A percentile compares a stretch with the other conserved stretches of the same genome.
Conservation (phyloP, 495 filamentous ascomycete species). For the Trichoderma orchidacearum region DNA sequence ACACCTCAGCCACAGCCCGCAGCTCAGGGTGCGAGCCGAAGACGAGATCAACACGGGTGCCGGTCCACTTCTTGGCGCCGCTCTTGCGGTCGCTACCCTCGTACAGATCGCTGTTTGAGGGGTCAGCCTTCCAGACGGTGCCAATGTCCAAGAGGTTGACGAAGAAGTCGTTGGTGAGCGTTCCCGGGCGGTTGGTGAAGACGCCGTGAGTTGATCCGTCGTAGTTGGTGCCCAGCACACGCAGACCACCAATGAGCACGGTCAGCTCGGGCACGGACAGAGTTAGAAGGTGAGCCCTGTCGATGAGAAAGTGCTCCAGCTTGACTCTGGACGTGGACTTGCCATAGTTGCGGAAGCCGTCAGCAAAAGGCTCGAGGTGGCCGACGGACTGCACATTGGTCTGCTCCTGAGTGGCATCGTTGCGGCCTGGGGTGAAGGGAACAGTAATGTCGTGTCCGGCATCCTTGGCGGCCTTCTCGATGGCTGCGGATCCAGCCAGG, state of each 20-base stretch:
- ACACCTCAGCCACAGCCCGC: conserved; percentile 54
- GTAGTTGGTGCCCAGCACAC: conserved; percentile 50
- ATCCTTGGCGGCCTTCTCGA: conserved; percentile 50
- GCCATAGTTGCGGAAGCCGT: conserved; percentile 68
- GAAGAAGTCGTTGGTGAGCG: conserved; percentile 65
- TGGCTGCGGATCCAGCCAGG: conserved; percentile 49
- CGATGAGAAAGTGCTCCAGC: conserved; percentile 52
- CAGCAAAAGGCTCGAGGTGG: conserved; percentile 45
- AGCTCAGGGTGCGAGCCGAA: conserved; percentile 61
- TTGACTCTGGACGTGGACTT: conserved; percentile 39
- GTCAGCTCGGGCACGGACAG: conserved; percentile 55
- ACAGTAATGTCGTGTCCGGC: conserved; percentile 18
- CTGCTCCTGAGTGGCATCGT: conserved; percentile 42
- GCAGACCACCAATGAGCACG: conserved; percentile 53
- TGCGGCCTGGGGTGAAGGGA: conserved; percentile 35
- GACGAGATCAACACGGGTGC: conserved; percentile 51
- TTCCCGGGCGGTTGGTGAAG: conserved; percentile 46
- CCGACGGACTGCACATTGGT: conserved; percentile 49
- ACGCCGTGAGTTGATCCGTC: conserved; percentile 49
- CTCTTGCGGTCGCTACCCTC: conserved; percentile 53
- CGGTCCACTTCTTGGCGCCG: conserved; percentile 54
- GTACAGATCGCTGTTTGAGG: conserved; percentile 33
- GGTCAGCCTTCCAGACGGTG: conserved; percentile 46
- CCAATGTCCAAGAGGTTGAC: conserved; percentile 54
- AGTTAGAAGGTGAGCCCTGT: conserved; percentile 51